A percentile compares a stretch with the other conserved stretches of the same genome.
These are phyloP conservation scores for Seiridium cupressi DNA, from an alignment of 2,329 filamentous ascomycete genomes.

Conservation along the genomic window DNA sequence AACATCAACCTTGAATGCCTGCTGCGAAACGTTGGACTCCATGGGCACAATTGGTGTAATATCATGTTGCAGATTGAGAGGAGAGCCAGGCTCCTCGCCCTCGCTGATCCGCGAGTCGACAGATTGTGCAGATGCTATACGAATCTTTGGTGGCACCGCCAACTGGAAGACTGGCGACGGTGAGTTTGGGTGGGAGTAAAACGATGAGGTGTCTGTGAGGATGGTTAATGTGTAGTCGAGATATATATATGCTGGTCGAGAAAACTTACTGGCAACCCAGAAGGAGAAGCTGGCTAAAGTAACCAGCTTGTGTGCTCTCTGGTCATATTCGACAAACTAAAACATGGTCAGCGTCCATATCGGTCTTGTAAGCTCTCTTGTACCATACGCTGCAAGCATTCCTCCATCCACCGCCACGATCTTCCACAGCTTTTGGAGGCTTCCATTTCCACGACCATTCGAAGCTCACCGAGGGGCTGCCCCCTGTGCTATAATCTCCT, in stretches of 20 bases:
- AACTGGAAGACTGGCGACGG: constrained; percentile 74
- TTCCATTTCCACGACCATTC: constrained; percentile 98
- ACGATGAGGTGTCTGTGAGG: constrained; percentile 37
- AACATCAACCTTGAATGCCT: constrained; percentile 80
- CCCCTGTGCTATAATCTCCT: constrained; percentile 84
- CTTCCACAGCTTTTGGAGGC: constrained; percentile 77
- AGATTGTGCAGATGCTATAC: constrained; percentile 84
- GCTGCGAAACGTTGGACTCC: constrained; percentile 27
- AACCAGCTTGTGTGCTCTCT: constrained; percentile 82
- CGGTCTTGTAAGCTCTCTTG: neutral
- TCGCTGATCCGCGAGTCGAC: constrained; percentile 83
- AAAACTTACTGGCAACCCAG: constrained; percentile 76
- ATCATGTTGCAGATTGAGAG: constrained; percentile 40
- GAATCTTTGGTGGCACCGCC: constrained; percentile 69
- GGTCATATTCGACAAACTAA: constrained; percentile 95
- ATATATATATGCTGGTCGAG: neutral
- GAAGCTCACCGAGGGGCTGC: constrained; percentile 81
- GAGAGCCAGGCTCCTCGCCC: constrained; percentile 58
- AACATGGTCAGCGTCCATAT: constrained; percentile 21
- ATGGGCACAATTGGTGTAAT: constrained; percentile 18
- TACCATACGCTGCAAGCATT: constrained; percentile 83
- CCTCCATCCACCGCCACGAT: constrained; percentile 88
- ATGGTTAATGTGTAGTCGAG: neutral
- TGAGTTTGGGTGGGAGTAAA: constrained; percentile 59
- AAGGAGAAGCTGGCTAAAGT: constrained; percentile 92